Evolutionary conservation across 805 yeast genomes (phyloP), one percentile per base, ranked within the genome.

Genomic region (Monosporozyma unispora): DNA sequence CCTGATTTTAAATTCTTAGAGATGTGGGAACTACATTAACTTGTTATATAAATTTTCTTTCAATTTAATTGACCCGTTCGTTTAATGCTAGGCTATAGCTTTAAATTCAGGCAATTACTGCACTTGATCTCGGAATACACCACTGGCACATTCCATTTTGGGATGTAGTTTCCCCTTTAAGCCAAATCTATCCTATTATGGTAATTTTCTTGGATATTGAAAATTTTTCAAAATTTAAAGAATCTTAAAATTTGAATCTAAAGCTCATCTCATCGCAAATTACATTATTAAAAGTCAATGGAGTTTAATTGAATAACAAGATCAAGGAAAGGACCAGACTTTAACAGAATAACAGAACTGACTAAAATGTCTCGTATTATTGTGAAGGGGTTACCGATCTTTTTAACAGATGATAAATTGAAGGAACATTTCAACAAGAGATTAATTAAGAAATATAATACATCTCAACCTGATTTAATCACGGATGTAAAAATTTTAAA

Each of bases 401-500:
- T 85, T 63, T 75, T 80, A 52, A 78, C 82, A 0, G 96, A 91
- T 63, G 88, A 79, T 2, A 79, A 82, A 54, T 69, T 91, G 49
- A 74, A 74, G 53, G 77, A 76, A 28, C 88, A 82, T 61, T 91
- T 91, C 61, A 64, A 61, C 3, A 64, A 69, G 49, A 69, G 71
- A 37, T 50, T 65, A 43, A 48, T 52, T 4, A 57, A 48, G 29
- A 60, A 63, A 50, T 49, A 53, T 22, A 57, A 45, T 51, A 55
- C 57, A 44, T 54, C 52, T 23, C 53, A 57, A 12, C 54, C 74
- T 49, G 86, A 87, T 10, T 72, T 75, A 46, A 87, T 90, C 27
- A 87, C 97, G 0, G 99, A 93, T 75, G 90, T 87, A 37, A 88
- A 86, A 66, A 73, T 93, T 35, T 78, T 89, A 77, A 83, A 78